Evolutionary conservation across 805 yeast species (phyloP).

Genomic region (Kuraishia borneana): DNA sequence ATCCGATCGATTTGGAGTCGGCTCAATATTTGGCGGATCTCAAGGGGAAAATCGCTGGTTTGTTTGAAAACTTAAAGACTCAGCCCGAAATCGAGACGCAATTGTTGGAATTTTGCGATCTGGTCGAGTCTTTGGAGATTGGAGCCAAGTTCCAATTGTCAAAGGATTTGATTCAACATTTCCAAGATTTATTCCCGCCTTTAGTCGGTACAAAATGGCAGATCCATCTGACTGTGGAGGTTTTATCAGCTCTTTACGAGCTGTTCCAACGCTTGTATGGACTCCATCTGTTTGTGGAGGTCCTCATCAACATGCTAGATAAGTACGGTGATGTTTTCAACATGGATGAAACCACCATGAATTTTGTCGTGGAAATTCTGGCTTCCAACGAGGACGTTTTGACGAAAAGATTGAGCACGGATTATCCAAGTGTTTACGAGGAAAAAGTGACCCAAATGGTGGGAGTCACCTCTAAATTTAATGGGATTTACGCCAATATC

Average conservation of each 20-base stretch:
- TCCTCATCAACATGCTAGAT: conserved; percentile 8
- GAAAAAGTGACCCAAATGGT: not conserved
- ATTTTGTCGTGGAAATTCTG: conserved; percentile 11
- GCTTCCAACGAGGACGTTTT: conserved; percentile 10
- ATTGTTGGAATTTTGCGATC: not conserved
- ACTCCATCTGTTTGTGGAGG: conserved; percentile 9
- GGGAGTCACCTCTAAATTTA: not conserved
- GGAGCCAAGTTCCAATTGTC: not conserved
- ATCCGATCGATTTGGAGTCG: not conserved
- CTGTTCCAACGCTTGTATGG: conserved; percentile 8
- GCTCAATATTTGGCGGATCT: not conserved
- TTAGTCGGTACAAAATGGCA: not conserved
- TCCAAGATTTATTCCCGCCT: not conserved
- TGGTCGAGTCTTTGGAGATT: not conserved
- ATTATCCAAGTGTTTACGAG: not conserved
- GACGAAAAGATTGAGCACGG: conserved; percentile 6
- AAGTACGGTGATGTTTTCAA: not conserved
- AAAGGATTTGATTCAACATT: not conserved
- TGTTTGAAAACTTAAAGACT: not conserved
- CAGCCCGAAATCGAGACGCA: not conserved
- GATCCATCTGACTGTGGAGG: conserved; percentile 1
- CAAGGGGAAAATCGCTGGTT: too few relatives aligned
- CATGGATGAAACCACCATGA: conserved; percentile 6
- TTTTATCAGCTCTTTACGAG: conserved; percentile 8
- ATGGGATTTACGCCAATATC: not conserved